Percentiles rank a stretch among this genome's conserved stretches.
phyloP scores from a whole-genome alignment of 306 rosid species.

The Medicago ruthenica region DNA sequence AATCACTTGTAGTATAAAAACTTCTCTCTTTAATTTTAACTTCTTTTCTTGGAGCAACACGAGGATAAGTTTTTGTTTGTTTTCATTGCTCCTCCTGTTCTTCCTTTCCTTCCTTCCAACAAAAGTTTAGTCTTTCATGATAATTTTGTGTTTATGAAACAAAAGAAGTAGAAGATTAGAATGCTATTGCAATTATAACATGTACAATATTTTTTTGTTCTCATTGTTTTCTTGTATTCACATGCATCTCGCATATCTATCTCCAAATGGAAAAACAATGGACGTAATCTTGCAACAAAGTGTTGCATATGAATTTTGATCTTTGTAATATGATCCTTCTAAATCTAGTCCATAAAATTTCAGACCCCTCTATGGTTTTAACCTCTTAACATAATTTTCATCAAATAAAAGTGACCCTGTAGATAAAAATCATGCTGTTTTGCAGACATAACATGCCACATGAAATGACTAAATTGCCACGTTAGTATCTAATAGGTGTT shows the following conservation, averaged over 20 bases:
- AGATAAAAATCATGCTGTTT: no score
- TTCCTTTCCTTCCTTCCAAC: neutral
- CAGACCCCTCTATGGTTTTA: no score
- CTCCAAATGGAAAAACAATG: neutral
- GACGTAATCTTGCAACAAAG: neutral
- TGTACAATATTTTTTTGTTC: neutral
- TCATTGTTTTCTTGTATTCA: neutral
- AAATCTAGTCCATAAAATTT: no score
- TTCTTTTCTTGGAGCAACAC: neutral
- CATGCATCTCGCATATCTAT: neutral
- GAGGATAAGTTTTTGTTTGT: neutral
- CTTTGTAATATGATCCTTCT: no score
- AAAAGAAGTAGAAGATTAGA: neutral
- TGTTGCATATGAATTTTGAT: no score
- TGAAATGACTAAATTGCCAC: no score
- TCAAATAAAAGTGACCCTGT: no score
- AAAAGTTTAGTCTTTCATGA: neutral
- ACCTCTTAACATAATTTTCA: no score
- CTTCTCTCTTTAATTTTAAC: neutral
- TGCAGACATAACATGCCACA: no score
- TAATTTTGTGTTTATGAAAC: neutral
- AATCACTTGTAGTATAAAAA: constrained; percentile 20
- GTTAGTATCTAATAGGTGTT: no score
- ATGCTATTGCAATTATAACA: constrained; percentile 3
- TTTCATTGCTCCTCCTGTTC: neutral